Evolutionary conservation across 176 grass and related monocot species (phyloP).

Genomic region (Musa acuminata): DNA sequence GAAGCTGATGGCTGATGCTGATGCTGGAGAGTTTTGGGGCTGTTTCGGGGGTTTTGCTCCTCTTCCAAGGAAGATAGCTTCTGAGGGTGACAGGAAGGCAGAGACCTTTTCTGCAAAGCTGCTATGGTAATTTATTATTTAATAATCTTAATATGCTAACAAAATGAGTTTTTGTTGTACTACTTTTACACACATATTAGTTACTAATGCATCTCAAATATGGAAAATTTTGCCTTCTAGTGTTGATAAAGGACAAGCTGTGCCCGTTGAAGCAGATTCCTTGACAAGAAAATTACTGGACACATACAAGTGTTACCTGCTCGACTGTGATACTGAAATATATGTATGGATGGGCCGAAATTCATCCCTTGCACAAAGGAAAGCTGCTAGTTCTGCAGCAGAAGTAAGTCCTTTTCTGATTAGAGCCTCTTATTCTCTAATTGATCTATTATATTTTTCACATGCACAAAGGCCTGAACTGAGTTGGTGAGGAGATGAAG

Average conservation of each 20-base stretch:
- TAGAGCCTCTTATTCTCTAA: neutral
- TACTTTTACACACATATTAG: neutral
- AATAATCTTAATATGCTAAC: slow-evolving; percentile 11
- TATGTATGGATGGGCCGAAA: slow-evolving; percentile 96
- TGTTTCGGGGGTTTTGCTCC: slow-evolving; percentile 95
- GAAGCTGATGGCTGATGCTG: slow-evolving; percentile 92
- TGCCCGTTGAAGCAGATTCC: slow-evolving; percentile 43
- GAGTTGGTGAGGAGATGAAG: neutral
- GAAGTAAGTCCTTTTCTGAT: slow-evolving; percentile 44
- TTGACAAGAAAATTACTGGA: slow-evolving; percentile 72
- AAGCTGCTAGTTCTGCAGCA: slow-evolving; percentile 69
- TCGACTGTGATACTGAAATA: slow-evolving; percentile 81
- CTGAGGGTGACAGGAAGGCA: slow-evolving; percentile 58
- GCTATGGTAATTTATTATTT: slow-evolving; percentile 40
- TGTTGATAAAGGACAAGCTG: slow-evolving; percentile 64
- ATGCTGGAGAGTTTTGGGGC: slow-evolving; percentile 96
- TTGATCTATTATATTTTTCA: neutral
- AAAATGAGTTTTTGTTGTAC: slow-evolving; percentile 18
- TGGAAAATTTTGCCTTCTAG: slow-evolving; percentile 28
- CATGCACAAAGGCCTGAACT: neutral
- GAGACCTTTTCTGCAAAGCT: slow-evolving; percentile 42
- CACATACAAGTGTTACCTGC: slow-evolving; percentile 77
- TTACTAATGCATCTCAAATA: neutral
- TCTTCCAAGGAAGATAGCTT: slow-evolving; percentile 73
- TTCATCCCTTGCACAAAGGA: slow-evolving; percentile 76